Base-by-base conservation (phyloP, 148 eudicot genomes). In the Dysphania ambrosioides region DNA sequence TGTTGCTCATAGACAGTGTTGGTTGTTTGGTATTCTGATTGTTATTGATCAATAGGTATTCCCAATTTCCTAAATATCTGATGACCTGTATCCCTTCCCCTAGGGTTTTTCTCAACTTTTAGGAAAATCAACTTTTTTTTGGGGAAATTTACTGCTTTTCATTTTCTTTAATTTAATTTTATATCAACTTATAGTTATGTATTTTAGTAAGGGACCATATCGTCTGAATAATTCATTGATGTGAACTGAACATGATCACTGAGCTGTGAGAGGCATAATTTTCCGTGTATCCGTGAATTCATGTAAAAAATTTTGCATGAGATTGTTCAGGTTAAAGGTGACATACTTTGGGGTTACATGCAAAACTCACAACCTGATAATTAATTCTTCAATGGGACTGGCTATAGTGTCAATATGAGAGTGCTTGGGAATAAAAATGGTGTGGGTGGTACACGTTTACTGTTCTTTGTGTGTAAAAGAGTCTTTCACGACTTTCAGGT, bases 401-500 rank as follows among this genome's bases (percentile, higher is more conserved):
- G 57, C 57, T 18, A 51, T 51, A 18, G 42, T 38, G 42, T 4
- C 8, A 8, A 38, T 3, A 38, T 38, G 42, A 38, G 4, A 38
- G 5, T 38, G 42, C 42, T 38, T 38, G 5, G 8, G 8, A 38
- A 38, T 8, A 4, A 3, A 4, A 51, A 51, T 51, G 24, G 57
- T 51, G 23, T 18, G 24, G 21, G 56, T 49, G 26, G 24, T 69
- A 29, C 32, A 69, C 24, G 49, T 55, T 69, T n/a, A 6, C 55
- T 53, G 38, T 61, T 61, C 19, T 27, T 67, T 70, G 42, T 71
- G 42, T 16, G 12, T 21, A 26, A 59, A 56, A n/a, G 47, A 31
- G n/a, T 55, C 32, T 35, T 71, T 71, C n/a, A n/a, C 31, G n/a
- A 51, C 32, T 35, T 71, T 71, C n/a, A n/a, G 47, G 47, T 62